These are phyloP conservation scores for Trypanosoma platydactyli DNA, from an alignment of 208 protist species.

Conservation along the genomic window DNA sequence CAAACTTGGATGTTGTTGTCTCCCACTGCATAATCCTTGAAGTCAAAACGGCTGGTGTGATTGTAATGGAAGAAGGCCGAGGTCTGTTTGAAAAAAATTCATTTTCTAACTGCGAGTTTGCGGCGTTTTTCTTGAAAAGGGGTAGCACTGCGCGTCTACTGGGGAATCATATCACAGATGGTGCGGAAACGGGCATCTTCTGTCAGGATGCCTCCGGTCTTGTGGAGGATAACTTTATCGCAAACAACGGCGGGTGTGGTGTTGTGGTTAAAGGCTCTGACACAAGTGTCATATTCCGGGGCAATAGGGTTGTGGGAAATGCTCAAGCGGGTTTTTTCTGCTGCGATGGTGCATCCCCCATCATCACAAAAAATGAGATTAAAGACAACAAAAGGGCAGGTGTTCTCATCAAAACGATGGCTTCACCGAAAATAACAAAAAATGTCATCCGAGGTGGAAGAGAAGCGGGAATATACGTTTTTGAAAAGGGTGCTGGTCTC, in stretches of 20 bases:
- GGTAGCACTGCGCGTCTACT: conserved; percentile 48
- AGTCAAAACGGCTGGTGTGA: conserved; percentile 67
- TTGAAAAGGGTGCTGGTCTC: conserved; percentile 71
- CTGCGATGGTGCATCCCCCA: conserved; percentile 59
- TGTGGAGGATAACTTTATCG: conserved; percentile 82
- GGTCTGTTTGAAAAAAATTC: conserved; percentile 75
- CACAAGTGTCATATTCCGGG: conserved; percentile 52
- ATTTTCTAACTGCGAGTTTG: conserved; percentile 78
- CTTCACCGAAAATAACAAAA: conserved; percentile 60
- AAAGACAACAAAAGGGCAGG: conserved; percentile 69
- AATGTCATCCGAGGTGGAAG: conserved; percentile 80
- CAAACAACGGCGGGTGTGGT: conserved; percentile 75
- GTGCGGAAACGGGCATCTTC: conserved; percentile 80
- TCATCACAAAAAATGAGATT: conserved; percentile 82
- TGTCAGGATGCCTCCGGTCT: conserved; percentile 74
- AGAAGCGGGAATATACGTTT: conserved; percentile 88
- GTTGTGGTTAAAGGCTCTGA: conserved; percentile 71
- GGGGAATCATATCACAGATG: conserved; percentile 70
- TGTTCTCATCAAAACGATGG: conserved; percentile 76
- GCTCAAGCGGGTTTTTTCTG: conserved; percentile 82
- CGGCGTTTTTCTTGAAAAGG: conserved; percentile 77
- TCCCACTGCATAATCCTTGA: conserved; percentile 82
- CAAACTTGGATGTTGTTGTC: conserved; percentile 51
- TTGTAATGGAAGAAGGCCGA: conserved; percentile 59
- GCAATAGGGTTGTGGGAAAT: conserved; percentile 74